A percentile compares a stretch with the other conserved stretches of the same genome.
These are phyloP conservation scores for Plenodomus lindquistii DNA, from an alignment of 2,329 filamentous ascomycete genomes.

Conservation along the genomic window DNA sequence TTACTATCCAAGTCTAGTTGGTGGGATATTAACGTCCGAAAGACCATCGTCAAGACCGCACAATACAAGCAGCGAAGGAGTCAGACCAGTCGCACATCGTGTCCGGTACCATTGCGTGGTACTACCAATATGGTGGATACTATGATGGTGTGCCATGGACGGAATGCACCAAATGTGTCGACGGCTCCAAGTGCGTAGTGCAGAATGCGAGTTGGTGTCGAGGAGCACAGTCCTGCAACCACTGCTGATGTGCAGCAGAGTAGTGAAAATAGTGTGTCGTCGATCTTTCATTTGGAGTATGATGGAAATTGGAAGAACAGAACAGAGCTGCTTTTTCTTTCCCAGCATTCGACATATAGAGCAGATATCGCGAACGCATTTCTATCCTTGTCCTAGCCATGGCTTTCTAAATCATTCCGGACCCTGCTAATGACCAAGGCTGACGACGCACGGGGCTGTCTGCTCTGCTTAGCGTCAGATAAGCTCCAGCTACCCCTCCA, in stretches of 20 bases:
- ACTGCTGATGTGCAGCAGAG: slow-evolving; percentile 19
- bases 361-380: too few species aligned
- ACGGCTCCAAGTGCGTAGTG: slow-evolving; percentile 27
- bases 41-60: slow-evolving; percentile 9
- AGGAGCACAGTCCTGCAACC: too few species aligned
- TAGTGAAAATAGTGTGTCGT: slow-evolving; percentile 36
- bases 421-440: slow-evolving; percentile 24
- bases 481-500: not conserved
- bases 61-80: slow-evolving; percentile 16
- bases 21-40: slow-evolving; percentile 2
- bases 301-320: not conserved
- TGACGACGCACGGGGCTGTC: slow-evolving; percentile 17
- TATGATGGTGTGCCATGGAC: slow-evolving; percentile 29
- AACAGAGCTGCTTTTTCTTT: too few species aligned
- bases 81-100: slow-evolving; percentile 33
- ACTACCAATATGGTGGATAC: slow-evolving; percentile 37
- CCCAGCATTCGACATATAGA: too few species aligned
- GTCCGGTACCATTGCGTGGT: slow-evolving; percentile 36
- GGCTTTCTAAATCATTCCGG: not conserved
- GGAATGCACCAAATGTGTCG: slow-evolving; percentile 33
- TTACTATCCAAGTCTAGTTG: slow-evolving; percentile 9
- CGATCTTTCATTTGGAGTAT: slow-evolving; percentile 7
- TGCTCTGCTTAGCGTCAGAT: not conserved
- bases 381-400: too few species aligned
- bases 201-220: slow-evolving; percentile 36